These are phyloP conservation scores for Alternaria novae-zelandiae DNA, from an alignment of 2,329 filamentous ascomycete species.

Conservation along the genomic window DNA sequence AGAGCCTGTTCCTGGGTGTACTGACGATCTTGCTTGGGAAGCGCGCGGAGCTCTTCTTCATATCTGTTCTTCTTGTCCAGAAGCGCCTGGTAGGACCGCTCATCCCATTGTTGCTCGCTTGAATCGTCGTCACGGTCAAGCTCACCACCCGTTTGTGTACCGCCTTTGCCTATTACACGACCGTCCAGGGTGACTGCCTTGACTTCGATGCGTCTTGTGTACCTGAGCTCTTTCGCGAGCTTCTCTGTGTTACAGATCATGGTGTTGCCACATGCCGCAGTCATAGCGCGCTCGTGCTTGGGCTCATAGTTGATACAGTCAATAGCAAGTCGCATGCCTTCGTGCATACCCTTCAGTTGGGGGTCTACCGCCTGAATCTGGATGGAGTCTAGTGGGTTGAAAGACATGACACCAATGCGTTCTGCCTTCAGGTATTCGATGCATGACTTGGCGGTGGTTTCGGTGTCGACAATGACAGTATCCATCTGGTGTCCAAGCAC, in stretches of 20 bases:
- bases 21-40: slow-evolving; percentile 79
- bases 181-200: slow-evolving; percentile 95
- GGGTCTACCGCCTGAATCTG: slow-evolving; percentile 91
- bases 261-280: slow-evolving; percentile 91
- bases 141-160: slow-evolving; percentile 94
- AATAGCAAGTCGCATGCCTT: slow-evolving; percentile 84
- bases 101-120: slow-evolving; percentile 83
- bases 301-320: slow-evolving; percentile 95
- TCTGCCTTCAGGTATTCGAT: slow-evolving; percentile 94
- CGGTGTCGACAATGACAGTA: slow-evolving; percentile 91
- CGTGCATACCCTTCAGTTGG: slow-evolving; percentile 85
- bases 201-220: slow-evolving; percentile 81
- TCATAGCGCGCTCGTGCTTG: slow-evolving; percentile 87
- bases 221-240: slow-evolving; percentile 88
- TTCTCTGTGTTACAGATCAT: slow-evolving; percentile 90
- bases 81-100: slow-evolving; percentile 87
- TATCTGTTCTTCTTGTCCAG: slow-evolving; percentile 77
- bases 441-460: slow-evolving; percentile 92
- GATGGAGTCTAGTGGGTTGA: slow-evolving; percentile 96
- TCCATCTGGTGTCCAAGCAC: slow-evolving; percentile 94
- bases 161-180: slow-evolving; percentile 95
- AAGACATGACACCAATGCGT: slow-evolving; percentile 84
- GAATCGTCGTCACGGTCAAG: slow-evolving; percentile 70
- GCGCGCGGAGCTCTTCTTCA: slow-evolving; percentile 75
- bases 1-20: slow-evolving; percentile 80